These are phyloP conservation scores for Ceratobasidium sp. DNA, from an alignment of 1,284 basidiomycete species.

Conservation along the genomic window DNA sequence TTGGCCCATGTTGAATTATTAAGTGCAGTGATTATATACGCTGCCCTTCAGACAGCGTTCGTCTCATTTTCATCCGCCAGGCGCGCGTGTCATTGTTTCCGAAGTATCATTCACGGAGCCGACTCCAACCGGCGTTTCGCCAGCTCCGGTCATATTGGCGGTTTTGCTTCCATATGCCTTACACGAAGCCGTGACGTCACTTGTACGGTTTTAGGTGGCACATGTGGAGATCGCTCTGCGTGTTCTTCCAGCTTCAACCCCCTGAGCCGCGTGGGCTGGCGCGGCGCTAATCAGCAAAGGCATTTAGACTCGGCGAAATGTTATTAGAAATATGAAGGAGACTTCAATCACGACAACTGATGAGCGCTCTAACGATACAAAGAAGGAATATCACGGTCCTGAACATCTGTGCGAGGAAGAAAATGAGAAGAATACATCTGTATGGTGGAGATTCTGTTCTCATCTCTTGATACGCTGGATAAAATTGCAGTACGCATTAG, in stretches of 20 bases:
- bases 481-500: too few species aligned
- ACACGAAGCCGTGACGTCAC: slow-evolving; percentile 69
- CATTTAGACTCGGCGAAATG: background rate
- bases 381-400: slow-evolving; percentile 34
- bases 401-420: too few species aligned
- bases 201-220: slow-evolving; percentile 78
- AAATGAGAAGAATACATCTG: too few species aligned
- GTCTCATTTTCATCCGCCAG: too few species aligned
- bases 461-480: too few species aligned
- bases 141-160: background rate
- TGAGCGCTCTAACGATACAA: slow-evolving; percentile 15
- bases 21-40: background rate
- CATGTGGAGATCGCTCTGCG: slow-evolving; percentile 94
- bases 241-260: slow-evolving; percentile 75
- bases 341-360: background rate
- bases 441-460: too few species aligned
- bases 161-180: slow-evolving; percentile 68
- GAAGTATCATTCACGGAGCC: too few species aligned
- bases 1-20: slow-evolving; percentile 58
- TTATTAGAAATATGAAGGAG: slow-evolving; percentile 26
- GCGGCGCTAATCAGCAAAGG: slow-evolving; percentile 65
- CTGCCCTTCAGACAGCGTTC: too few species aligned
- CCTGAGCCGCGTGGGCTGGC: slow-evolving; percentile 86
- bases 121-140: too few species aligned
- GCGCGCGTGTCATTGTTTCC: too few species aligned